A percentile compares a stretch with the other conserved stretches of the same genome.
phyloP scores from a whole-genome alignment of 805 yeast genomes.

The Pichia cabralensis region DNA sequence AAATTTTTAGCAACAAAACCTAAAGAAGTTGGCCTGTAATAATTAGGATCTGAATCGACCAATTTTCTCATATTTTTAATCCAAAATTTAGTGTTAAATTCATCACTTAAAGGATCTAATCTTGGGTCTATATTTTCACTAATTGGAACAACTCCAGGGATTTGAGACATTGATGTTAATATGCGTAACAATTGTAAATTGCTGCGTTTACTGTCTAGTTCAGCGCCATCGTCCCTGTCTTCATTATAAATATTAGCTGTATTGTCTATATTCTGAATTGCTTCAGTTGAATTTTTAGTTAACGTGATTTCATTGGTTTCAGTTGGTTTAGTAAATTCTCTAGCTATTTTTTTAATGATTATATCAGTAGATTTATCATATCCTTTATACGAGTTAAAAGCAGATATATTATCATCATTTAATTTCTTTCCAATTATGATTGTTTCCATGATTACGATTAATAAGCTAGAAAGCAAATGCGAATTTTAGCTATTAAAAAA shows the following conservation, averaged over 20 bases:
- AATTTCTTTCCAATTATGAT: too few species aligned
- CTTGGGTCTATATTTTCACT: conserved; percentile 25
- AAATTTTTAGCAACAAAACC: conserved; percentile 51
- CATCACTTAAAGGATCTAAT: conserved; percentile 50
- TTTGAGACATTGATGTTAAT: conserved; percentile 41
- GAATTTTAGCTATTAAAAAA: too few species aligned
- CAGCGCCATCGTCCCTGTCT: conserved; percentile 1
- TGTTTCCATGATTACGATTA: too few species aligned
- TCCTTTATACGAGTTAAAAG: too few species aligned
- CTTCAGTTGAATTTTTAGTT: neutral
- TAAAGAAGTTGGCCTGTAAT: conserved; percentile 49
- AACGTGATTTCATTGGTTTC: neutral
- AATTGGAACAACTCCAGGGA: conserved; percentile 38
- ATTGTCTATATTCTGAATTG: neutral
- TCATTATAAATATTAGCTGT: neutral
- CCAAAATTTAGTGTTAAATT: conserved; percentile 56
- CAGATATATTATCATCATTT: too few species aligned
- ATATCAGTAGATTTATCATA: too few species aligned
- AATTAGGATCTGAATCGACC: conserved; percentile 44
- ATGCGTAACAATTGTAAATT: conserved; percentile 20
- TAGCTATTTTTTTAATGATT: too few species aligned
- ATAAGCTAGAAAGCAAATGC: too few species aligned
- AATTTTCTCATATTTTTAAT: conserved; percentile 52
- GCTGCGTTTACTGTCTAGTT: conserved; percentile 2
- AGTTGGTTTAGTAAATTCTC: conserved; percentile 1